Evolutionary conservation across 2,329 filamentous ascomycete genomes (phyloP), one percentile per base, ranked within the genome.

Genomic region (Emergomyces africanus): DNA sequence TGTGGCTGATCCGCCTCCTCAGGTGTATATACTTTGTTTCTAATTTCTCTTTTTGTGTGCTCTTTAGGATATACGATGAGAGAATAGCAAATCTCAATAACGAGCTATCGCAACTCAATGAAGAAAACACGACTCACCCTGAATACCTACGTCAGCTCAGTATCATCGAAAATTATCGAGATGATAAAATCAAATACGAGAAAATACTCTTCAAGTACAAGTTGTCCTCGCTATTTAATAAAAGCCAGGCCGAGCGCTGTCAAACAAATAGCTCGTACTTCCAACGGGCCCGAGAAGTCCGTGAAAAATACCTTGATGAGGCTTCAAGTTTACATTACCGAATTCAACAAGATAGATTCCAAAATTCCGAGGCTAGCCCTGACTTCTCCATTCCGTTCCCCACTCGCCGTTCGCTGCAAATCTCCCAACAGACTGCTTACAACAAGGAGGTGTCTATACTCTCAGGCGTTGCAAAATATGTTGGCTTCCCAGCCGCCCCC

Each of bases 401-500:
- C 8, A 83, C 86, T 56, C 85, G 86, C 63, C 83, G 85, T 62
- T 82, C 85, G 33, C 86, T 91, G 67, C 89, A 92, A 67, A 82
- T 95, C 61, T 81, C 84, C 62, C 88, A 96, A 63, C 91, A 95
- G 66, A 82, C 90, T 55, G 88, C 91, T 53, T 97, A 97, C 76
- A 97, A 96, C 71, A 88, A 87, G 64, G 94, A 99, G 71, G 91
- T 99, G 4, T 95, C 91, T 0, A 84, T 96, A 33, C 77, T 99
- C 60, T 86, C 91, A 5, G 92, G 92, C 42, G 81, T 97, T 57
- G 91, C 92, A 41, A 97, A 96, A 74, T 91, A 96, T 71, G 86
- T 95, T 68, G 94, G 94, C 28, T 99, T 99, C 74, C 94, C 94
- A 41, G 91, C 92, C 37, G 94, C 91, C n/a, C 94, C 94, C 23